Base-by-base conservation (phyloP, 2,329 filamentous ascomycete species). In the Orbilia quercus region DNA sequence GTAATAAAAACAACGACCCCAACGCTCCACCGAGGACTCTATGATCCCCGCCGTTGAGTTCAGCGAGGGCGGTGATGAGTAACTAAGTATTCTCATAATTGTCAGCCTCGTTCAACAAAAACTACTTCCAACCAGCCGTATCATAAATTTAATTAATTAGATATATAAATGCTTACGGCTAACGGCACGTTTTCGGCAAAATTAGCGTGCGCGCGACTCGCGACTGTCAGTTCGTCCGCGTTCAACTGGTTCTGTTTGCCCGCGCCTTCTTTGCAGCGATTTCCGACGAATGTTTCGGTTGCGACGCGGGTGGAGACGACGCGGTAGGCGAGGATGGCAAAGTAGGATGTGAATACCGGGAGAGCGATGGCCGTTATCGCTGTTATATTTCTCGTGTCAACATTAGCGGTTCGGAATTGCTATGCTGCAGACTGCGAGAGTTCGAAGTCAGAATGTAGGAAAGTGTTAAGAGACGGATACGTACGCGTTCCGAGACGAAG, bases 131-230 rank as follows among this genome's bases (percentile, higher is more conserved):
- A 12, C 31, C n/a, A n/a, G 31, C 31, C 31, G 20, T 5, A 25
- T n/a, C n/a, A n/a, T n/a, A n/a, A n/a, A n/a, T n/a, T n/a, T n/a
- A n/a, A n/a, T n/a, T n/a, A n/a, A n/a, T n/a, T n/a, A n/a, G n/a
- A n/a, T n/a, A 7, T 42, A 34, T 28, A 28, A 20, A 12, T 28
- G 38, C 67, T 40, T 22, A 73, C 69, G 20, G 69, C 69, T 14
- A 66, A 38, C 3, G 69, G 69, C 47, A 73, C 69, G 36, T 73
- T 60, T 28, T 73, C 69, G 2, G 54, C 50, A 23, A 73, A 73
- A 31, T 73, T 73, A 16, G 16, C 69, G n/a, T 73, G 69, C 4
- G 45, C 57, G 20, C 69, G 40, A 6, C n/a, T 12, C 9, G 69
- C 69, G 2, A 73, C 38, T 1, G 60, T 66, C 31, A 73, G 40